Base-by-base conservation (phyloP, 495 filamentous ascomycete genomes). In the Pseudomonodictys pantanalensis region DNA sequence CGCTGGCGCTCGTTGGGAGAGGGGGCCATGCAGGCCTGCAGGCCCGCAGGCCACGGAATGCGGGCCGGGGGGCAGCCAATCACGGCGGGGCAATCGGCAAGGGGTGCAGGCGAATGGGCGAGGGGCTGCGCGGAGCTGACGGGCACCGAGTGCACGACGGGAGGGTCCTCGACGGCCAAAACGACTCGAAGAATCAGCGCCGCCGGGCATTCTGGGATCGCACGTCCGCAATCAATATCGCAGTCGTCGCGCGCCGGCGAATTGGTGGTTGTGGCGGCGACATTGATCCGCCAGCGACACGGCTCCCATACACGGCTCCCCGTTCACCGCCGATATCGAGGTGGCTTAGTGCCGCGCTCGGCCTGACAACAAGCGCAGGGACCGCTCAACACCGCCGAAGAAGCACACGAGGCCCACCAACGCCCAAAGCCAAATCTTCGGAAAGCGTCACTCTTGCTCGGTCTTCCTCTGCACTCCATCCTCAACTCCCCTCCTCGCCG, bases 241-340 rank as follows among this genome's bases (percentile, higher is more conserved):
- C n/a, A n/a, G n/a, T n/a, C n/a, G n/a, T n/a, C n/a, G n/a, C n/a
- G n/a, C n/a, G n/a, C n/a, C n/a, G n/a, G n/a, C n/a, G n/a, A n/a
- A n/a, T n/a, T 18, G 38, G 38, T 18, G 12, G 15, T 4, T 3
- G 4, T 41, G 38, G 38, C 38, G 38, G 38, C 38, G 38, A 41
- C 12, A 41, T 41, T 18, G 38, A 41, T 12, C 15, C 20, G 38
- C 38, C 8, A 41, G n/a, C n/a, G n/a, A n/a, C n/a, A n/a, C n/a
- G n/a, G n/a, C n/a, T n/a, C n/a, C 4, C 8, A 25, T 28, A 56
- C 56, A 51, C 62, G 62, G 62, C 41, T 65, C 62, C 62, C 62
- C 62, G 41, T 55, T 50, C 41, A 60, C 45, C 45, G 44, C 44
- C 60, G 39, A 46, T 11, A 8, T 10, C 20, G 17, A 17, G 29